phyloP scores from a whole-genome alignment of 768 basidiomycete species.

The Clitopilus hobsonii region DNA sequence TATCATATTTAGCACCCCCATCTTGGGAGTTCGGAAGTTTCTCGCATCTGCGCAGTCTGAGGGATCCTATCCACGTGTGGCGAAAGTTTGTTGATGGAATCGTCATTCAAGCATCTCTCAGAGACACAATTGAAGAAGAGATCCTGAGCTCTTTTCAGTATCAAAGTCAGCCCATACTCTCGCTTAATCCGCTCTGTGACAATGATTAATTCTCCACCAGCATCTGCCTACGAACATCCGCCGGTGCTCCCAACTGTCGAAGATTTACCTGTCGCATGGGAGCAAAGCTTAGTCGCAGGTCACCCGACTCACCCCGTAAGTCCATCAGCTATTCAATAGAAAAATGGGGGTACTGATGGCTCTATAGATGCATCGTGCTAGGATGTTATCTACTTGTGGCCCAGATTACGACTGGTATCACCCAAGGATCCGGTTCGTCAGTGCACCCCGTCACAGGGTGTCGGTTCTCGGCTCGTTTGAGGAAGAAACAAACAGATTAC shows the following conservation, averaged over 20 bases:
- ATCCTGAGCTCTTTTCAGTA: slow-evolving; percentile 38
- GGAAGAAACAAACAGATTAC: slow-evolving; percentile 24
- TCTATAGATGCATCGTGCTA: slow-evolving; percentile 51
- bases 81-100: slow-evolving; percentile 35
- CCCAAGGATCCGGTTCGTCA: slow-evolving; percentile 44
- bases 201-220: slow-evolving; percentile 17
- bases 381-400: slow-evolving; percentile 30
- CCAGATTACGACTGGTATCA: slow-evolving; percentile 49
- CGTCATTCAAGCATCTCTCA: slow-evolving; percentile 25
- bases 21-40: slow-evolving; percentile 33
- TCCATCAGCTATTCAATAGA: slow-evolving; percentile 1
- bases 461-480: slow-evolving; percentile 41
- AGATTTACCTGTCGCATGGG: slow-evolving; percentile 46
- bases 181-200: too few relatives aligned
- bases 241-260: slow-evolving; percentile 35
- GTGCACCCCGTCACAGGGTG: slow-evolving; percentile 32
- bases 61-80: slow-evolving; percentile 35
- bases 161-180: slow-evolving; percentile 30
- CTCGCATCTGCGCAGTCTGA: slow-evolving; percentile 18
- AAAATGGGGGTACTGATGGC: background rate
- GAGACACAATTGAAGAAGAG: slow-evolving; percentile 33
- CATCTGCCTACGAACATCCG: slow-evolving; percentile 32
- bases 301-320: slow-evolving; percentile 57
- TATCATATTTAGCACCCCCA: slow-evolving; percentile 26
- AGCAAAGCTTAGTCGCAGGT: slow-evolving; percentile 54